Evolutionary conservation across 2,329 filamentous ascomycete species (phyloP), one percentile per base, ranked within the genome.

Genomic region (Fonsecaea nubica): DNA sequence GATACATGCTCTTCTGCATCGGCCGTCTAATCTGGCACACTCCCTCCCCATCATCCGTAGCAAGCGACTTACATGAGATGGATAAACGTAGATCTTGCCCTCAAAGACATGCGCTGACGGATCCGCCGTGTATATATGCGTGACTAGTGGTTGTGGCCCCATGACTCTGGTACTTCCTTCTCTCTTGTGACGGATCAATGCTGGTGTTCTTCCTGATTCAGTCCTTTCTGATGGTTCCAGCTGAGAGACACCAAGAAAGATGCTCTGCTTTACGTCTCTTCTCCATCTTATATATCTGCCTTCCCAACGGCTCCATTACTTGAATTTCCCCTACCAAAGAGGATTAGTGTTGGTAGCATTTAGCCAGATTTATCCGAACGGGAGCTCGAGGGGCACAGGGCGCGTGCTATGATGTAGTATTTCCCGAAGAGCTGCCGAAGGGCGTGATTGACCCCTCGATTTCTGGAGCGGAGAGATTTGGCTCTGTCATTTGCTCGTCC

Each of bases 81-180:
- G 90, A 80, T 93, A 93, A 79, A 93, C 86, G 82, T 92, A 93
- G 67, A 93, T 79, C 71, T 85, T 88, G 77, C 84, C 85, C 69
- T 92, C 87, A 81, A 93, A 93, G 75, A 91, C 90, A 78, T 93
- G 90, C 12, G 91, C 91, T 6, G 90, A 92, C 15, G 91, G 91
- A 78, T 93, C 91, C 21, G 91, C 91, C 12, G 90, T 93, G 83
- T 90, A 93, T 75, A 92, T 81, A 78, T 90, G 85, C n/a, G 84
- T 88, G 74, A 93, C 89, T 68, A 93, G 84, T 54, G 90, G 89
- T 48, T 81, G 54, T 21, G 59, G 60, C 64, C 63, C 67, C 33
- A 9, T 67, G n/a, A 5, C 35, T 42, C 5, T 7, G 12, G 21
- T 8, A 9, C 45, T 9, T 33, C n/a, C 40, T 45, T 58, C 36